Percentiles rank a stretch among this genome's conserved stretches.
phyloP scores from a whole-genome alignment of 2,329 filamentous ascomycete species.

The Diaporthe nobilis region DNA sequence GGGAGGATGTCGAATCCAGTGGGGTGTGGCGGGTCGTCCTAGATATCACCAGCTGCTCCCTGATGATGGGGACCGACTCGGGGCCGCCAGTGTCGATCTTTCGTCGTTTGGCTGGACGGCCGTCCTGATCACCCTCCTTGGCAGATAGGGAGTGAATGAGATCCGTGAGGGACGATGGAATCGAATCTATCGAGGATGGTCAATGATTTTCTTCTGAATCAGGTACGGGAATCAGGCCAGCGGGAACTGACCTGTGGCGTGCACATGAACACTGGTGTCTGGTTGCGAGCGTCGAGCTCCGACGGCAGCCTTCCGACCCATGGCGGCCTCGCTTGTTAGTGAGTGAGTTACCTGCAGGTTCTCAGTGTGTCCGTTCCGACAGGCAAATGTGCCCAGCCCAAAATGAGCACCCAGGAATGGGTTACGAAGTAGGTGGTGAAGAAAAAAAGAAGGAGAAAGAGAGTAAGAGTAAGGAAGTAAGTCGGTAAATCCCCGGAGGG shows the following conservation, averaged over 20 bases:
- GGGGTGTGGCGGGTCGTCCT: neutral
- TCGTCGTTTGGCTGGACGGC: conserved; percentile 43
- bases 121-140: neutral
- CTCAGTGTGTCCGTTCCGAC: neutral
- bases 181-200: conserved; percentile 26
- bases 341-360: neutral
- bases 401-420: neutral
- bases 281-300: conserved; percentile 10
- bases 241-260: conserved; percentile 20
- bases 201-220: neutral
- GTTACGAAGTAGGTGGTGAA: neutral
- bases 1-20: neutral
- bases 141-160: conserved; percentile 23
- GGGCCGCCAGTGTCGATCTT: conserved; percentile 14
- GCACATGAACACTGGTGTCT: neutral
- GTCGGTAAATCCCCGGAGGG: neutral
- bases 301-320: conserved; percentile 29
- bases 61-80: conserved; percentile 41
- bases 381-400: neutral
- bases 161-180: conserved; percentile 23
- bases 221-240: neutral
- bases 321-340: neutral
- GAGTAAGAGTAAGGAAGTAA: neutral
- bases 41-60: conserved; percentile 37
- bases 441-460: neutral